Percentiles rank a stretch among this genome's conserved stretches.
Evolutionary conservation across 2,329 filamentous ascomycete species (phyloP).

Genomic region (Rhynchosporium agropyri): DNA sequence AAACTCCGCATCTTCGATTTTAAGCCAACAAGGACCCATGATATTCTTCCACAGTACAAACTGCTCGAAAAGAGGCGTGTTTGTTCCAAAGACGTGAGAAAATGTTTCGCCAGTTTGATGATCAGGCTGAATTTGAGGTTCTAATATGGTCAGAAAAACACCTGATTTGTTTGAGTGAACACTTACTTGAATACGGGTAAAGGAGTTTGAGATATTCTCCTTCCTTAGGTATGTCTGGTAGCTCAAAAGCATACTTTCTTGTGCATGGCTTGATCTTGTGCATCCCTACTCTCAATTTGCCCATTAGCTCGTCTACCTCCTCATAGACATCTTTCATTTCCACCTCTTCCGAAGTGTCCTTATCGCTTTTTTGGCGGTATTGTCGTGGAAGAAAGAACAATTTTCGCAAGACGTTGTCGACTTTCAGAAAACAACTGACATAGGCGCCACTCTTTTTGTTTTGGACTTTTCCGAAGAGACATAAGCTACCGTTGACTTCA

Average conservation of each 20-base stretch:
- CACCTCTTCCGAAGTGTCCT: constrained; percentile 75
- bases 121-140: constrained; percentile 71
- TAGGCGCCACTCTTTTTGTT: constrained; percentile 80
- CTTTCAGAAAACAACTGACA: constrained; percentile 92
- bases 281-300: constrained; percentile 79
- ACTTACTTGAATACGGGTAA: constrained; percentile 83
- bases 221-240: constrained; percentile 84
- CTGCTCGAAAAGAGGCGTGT: constrained; percentile 93
- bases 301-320: constrained; percentile 89
- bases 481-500: constrained; percentile 87
- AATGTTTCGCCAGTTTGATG: constrained; percentile 78
- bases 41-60: constrained; percentile 99
- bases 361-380: constrained; percentile 61
- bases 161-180: not conserved
- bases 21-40: constrained; percentile 98
- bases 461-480: constrained; percentile 93
- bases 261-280: constrained; percentile 92
- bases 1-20: constrained; percentile 85
- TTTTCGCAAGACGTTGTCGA: constrained; percentile 92
- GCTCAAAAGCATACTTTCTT: constrained; percentile 94
- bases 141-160: constrained; percentile 41
- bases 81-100: constrained; percentile 90
- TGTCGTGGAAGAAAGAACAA: constrained; percentile 89
- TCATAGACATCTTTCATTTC: constrained; percentile 87
- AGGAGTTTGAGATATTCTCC: constrained; percentile 92